phyloP scores from a whole-genome alignment of 2,329 filamentous ascomycete species.

The Cercospora brassicicola region DNA sequence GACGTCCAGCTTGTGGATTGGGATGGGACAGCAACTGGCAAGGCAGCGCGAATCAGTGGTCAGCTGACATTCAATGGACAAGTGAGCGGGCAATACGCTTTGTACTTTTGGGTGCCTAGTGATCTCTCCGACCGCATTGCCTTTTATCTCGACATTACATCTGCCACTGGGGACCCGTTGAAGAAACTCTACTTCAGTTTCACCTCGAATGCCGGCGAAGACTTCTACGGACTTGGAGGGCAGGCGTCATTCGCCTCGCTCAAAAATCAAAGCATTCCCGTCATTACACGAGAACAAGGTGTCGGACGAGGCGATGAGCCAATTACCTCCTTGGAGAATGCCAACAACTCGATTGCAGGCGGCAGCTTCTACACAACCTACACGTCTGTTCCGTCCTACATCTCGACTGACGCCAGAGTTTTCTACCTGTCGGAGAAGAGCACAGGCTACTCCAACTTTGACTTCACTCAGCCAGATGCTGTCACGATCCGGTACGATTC shows the following conservation, averaged over 20 bases:
- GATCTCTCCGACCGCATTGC: slow-evolving; percentile 25
- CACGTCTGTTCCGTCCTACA: slow-evolving; percentile 38
- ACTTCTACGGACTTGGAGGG: slow-evolving; percentile 35
- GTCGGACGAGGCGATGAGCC: slow-evolving; percentile 36
- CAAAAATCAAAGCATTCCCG: slow-evolving; percentile 34
- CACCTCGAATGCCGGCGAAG: slow-evolving; percentile 27
- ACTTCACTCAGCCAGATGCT: slow-evolving; percentile 32
- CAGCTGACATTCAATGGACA: slow-evolving; percentile 26
- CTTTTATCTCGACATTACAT: slow-evolving; percentile 26
- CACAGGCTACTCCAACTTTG: slow-evolving; percentile 39
- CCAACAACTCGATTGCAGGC: slow-evolving; percentile 32
- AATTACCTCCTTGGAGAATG: slow-evolving; percentile 31
- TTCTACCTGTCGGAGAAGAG: slow-evolving; percentile 38
- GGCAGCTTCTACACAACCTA: slow-evolving; percentile 41
- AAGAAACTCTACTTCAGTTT: slow-evolving; percentile 34
- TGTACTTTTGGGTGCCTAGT: slow-evolving; percentile 30
- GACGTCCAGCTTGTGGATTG: slow-evolving; percentile 22
- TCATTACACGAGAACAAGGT: slow-evolving; percentile 36
- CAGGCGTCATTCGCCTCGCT: slow-evolving; percentile 34
- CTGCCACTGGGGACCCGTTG: slow-evolving; percentile 15
- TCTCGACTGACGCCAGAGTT: slow-evolving; percentile 36
- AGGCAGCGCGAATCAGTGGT: slow-evolving; percentile 30
- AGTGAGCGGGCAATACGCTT: slow-evolving; percentile 23
- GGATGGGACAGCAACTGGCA: slow-evolving; percentile 19
- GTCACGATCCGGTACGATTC: slow-evolving; percentile 31